Percentiles rank a stretch among this genome's conserved stretches.
Conservation (phyloP, 768 basidiomycete genomes). For the Leccinum uliginosum region DNA sequence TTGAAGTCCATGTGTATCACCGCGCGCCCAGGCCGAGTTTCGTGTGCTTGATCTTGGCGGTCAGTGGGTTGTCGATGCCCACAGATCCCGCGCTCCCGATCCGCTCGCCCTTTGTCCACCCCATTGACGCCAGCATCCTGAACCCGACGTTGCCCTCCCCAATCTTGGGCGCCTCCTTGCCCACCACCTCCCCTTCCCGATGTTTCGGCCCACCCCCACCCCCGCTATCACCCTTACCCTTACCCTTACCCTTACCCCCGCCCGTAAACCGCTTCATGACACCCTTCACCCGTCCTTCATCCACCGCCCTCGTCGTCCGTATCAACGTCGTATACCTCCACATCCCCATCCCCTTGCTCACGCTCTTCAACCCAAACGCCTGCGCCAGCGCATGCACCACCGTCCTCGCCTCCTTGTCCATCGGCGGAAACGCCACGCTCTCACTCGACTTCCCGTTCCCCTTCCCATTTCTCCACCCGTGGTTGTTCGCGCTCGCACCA, state of each 20-base stretch:
- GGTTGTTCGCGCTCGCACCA: not conserved
- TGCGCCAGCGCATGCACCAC: conserved; percentile 75
- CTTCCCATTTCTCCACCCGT: conserved; percentile 46
- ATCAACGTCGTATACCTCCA: conserved; percentile 71
- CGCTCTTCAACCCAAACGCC: conserved; percentile 73
- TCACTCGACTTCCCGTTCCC: conserved; percentile 42
- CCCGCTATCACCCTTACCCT: not conserved
- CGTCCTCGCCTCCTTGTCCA: conserved; percentile 67
- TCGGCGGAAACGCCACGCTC: conserved; percentile 71
- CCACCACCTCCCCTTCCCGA: conserved; percentile 84
- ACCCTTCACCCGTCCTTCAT: conserved; percentile 57
- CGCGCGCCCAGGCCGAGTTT: conserved; percentile 79
- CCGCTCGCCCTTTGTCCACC: conserved; percentile 78
- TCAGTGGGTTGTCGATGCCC: conserved; percentile 72
- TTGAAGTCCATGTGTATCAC: conserved; percentile 4
- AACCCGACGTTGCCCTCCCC: conserved; percentile 81
- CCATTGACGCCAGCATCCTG: conserved; percentile 83
- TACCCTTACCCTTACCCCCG: not conserved
- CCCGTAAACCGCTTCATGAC: conserved; percentile 33
- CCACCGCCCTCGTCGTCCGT: conserved; percentile 59
- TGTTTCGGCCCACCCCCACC: conserved; percentile 42
- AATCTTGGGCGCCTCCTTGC: conserved; percentile 83
- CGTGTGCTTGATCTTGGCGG: conserved; percentile 81
- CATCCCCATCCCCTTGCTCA: conserved; percentile 68
- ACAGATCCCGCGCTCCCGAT: conserved; percentile 58